These are phyloP conservation scores for Malassezia globosa DNA, from an alignment of 1,284 basidiomycete species.

Conservation along the genomic window DNA sequence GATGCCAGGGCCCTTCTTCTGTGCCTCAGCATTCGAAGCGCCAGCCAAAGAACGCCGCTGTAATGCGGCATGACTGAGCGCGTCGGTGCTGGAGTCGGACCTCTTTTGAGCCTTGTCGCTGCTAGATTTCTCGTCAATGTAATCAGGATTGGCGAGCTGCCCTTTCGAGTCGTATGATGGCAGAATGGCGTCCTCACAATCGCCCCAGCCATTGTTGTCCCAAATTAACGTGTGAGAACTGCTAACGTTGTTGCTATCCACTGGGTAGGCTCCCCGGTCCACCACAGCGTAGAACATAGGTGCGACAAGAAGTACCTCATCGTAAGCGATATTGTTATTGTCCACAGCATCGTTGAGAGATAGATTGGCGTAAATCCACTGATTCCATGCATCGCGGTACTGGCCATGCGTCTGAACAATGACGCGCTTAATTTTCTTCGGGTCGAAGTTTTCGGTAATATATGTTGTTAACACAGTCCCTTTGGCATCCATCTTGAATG, in stretches of 20 bases:
- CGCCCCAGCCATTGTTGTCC: conserved; percentile 28
- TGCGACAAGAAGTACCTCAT: conserved; percentile 34
- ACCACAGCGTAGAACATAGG: conserved; percentile 30
- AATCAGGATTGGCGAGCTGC: conserved; percentile 6
- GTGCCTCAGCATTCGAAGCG: background rate
- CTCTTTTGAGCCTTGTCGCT: background rate
- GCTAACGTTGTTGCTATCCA: conserved; percentile 9
- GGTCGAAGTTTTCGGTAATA: conserved; percentile 24
- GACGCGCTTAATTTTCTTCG: conserved; percentile 28
- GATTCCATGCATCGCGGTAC: conserved; percentile 38
- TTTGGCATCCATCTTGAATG: conserved; percentile 22
- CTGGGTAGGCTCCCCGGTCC: conserved; percentile 29
- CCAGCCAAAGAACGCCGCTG: conserved; percentile 2
- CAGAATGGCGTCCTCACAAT: conserved; percentile 22
- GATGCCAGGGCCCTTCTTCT: conserved; percentile 9
- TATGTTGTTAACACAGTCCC: conserved; percentile 24
- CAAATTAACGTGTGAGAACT: conserved; percentile 11
- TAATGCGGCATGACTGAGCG: background rate
- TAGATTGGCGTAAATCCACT: conserved; percentile 34
- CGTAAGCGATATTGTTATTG: conserved; percentile 20
- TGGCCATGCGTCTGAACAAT: conserved; percentile 39
- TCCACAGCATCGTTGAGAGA: conserved; percentile 18
- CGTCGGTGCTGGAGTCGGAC: background rate
- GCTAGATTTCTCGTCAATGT: background rate
- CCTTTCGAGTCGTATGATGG: conserved; percentile 16